Evolutionary conservation across 2,329 filamentous ascomycete species (phyloP).

Genomic region (Pyricularia grisea): DNA sequence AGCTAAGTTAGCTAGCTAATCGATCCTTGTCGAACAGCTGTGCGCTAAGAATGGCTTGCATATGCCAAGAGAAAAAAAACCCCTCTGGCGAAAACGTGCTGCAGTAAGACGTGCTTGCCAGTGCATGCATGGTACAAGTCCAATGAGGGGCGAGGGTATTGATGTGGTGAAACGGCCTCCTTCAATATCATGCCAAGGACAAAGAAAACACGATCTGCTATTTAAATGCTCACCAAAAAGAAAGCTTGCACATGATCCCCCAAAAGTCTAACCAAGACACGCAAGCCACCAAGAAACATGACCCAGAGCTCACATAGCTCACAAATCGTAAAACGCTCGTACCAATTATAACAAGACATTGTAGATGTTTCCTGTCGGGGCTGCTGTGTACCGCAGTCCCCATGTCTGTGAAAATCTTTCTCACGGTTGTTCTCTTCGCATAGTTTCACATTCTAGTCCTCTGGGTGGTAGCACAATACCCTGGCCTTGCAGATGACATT

Average conservation of each 20-base stretch:
- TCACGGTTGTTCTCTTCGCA: not conserved
- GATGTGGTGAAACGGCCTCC: not conserved
- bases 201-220: not conserved
- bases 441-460: not conserved
- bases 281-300: not conserved
- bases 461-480: conserved; percentile 43
- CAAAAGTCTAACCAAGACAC: not conserved
- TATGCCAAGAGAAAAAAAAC: too few relatives aligned
- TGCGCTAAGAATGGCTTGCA: not conserved
- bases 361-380: not conserved
- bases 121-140: not conserved
- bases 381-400: not conserved
- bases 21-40: not conserved
- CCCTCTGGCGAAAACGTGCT: not conserved
- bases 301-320: not conserved
- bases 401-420: too few relatives aligned
- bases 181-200: not conserved
- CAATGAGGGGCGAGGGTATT: not conserved
- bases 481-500: conserved; percentile 59
- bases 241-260: not conserved
- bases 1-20: not conserved
- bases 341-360: not conserved
- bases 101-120: too few relatives aligned
- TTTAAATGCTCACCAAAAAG: not conserved
- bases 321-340: not conserved